Base-by-base conservation (phyloP, 2,329 filamentous ascomycete species). In the Exophiala spinifera region DNA sequence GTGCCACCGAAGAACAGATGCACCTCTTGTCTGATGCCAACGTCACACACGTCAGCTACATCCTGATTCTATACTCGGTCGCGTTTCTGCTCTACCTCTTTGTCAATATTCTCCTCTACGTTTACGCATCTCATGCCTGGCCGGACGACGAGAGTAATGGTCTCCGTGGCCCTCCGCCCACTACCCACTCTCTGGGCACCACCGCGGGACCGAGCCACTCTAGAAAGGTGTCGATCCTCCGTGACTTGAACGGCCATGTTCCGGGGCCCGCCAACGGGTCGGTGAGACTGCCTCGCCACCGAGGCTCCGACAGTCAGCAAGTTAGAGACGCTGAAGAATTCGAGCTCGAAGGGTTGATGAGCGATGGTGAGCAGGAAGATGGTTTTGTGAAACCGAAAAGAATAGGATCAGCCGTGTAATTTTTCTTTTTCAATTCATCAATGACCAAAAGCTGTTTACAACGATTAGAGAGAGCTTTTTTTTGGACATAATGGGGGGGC, bases 1-100 rank as follows among this genome's bases (percentile, higher is more conserved):
- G 90, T 28, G 92, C 94, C 14, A 97, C 91, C 0, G 94, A 97
- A 70, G 91, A 99, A 74, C 94, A 97, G 72, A 96, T 97, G 89
- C 67, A 78, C 19, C 76, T 96, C 1, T 77, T 97, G 4, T 79
- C 83, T 37, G 76, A 82, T 36, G 87, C 88, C 0, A 80, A 85
- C 55, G 85, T 97, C 65, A 91, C 91, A 21, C 90, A 95, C 66
- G 89, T 97, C 39, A 87, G 91, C 4, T 99, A 97, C 70, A 84
- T 97, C 37, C 79, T 99, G 21, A 91, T 97, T 49, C 76, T 96
- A 8, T 97, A 88, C 78, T 95, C 89, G 65, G 78, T 96, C 48
- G 87, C 92, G 20, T 96, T 95, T 71, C 72, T 99, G 17, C 71
- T 96, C 43, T 99, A 96, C 76, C 84, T 99, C 34, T 95, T 96